These are phyloP conservation scores for Fusarium mangiferae DNA, from an alignment of 2,329 filamentous ascomycete species.

Conservation along the genomic window DNA sequence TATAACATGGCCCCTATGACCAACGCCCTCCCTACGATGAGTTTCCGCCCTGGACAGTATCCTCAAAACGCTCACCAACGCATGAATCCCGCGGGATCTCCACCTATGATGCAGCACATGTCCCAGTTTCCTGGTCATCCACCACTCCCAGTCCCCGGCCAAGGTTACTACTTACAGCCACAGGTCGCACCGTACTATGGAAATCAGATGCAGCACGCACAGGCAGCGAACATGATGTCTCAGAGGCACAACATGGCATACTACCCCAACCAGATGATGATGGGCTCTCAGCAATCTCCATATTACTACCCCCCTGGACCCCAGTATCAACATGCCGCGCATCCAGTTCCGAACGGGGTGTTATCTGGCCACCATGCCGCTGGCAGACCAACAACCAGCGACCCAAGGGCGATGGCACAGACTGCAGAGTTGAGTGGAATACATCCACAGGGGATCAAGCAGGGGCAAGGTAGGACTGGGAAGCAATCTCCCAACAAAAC, in stretches of 20 bases:
- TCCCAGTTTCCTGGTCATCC: constrained; percentile 54
- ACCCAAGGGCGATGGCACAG: constrained; percentile 40
- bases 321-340: constrained; percentile 51
- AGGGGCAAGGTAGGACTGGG: constrained; percentile 39
- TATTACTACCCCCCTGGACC: constrained; percentile 58
- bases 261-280: constrained; percentile 56
- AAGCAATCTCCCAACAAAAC: constrained; percentile 19
- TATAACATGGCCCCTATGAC: constrained; percentile 62
- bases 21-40: constrained; percentile 55
- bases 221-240: constrained; percentile 50
- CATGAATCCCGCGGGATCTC: constrained; percentile 49
- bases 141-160: constrained; percentile 52
- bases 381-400: constrained; percentile 37
- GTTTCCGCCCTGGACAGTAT: constrained; percentile 54
- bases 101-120: constrained; percentile 54
- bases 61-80: constrained; percentile 49
- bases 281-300: constrained; percentile 53
- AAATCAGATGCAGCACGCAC: constrained; percentile 52
- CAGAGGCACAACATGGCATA: constrained; percentile 55
- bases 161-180: constrained; percentile 60
- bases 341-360: constrained; percentile 47
- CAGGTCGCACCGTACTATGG: constrained; percentile 59
- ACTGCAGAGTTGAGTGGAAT: constrained; percentile 14
- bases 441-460: constrained; percentile 20
- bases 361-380: constrained; percentile 51